These are phyloP conservation scores for Anthracocystis setariae DNA, from an alignment of 1,284 basidiomycete genomes.

Conservation along the genomic window DNA sequence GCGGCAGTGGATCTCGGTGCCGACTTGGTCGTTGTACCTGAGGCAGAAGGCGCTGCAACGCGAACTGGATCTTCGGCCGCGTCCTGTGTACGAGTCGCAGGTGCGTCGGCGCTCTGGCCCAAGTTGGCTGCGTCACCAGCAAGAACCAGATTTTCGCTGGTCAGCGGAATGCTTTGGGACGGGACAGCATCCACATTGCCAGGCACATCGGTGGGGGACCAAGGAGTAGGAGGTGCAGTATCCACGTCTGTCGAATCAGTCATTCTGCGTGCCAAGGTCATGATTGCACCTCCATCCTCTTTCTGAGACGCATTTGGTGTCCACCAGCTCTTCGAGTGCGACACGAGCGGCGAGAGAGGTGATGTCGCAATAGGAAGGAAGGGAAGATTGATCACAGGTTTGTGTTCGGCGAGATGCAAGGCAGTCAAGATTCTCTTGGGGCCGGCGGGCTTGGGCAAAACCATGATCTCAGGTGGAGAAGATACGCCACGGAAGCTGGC, in stretches of 20 bases:
- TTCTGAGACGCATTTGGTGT: constrained; percentile 14
- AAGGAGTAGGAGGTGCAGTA: constrained; percentile 26
- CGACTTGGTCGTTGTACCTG: constrained; percentile 21
- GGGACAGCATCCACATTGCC: not conserved
- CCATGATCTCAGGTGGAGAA: constrained; percentile 56
- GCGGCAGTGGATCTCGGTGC: constrained; percentile 10
- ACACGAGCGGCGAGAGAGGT: constrained; percentile 70
- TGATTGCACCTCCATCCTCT: constrained; percentile 21
- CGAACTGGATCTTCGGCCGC: constrained; percentile 7
- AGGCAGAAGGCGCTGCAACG: not conserved
- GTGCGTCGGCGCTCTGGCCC: constrained; percentile 12
- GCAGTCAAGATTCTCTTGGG: constrained; percentile 49
- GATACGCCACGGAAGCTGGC: constrained; percentile 36
- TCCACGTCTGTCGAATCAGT: constrained; percentile 27
- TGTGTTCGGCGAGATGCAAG: constrained; percentile 46
- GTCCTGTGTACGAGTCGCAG: constrained; percentile 10
- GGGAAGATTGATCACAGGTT: constrained; percentile 82
- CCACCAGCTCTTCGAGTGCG: constrained; percentile 44
- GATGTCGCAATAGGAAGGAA: constrained; percentile 90
- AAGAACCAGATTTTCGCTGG: constrained; percentile 23
- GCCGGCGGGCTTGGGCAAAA: constrained; percentile 55
- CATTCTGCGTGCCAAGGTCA: constrained; percentile 29
- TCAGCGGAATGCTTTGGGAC: constrained; percentile 18
- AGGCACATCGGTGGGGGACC: constrained; percentile 26
- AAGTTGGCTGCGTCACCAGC: constrained; percentile 4